Conservation (phyloP, 2,329 filamentous ascomycete species). For the Trichoderma semiorbis region DNA sequence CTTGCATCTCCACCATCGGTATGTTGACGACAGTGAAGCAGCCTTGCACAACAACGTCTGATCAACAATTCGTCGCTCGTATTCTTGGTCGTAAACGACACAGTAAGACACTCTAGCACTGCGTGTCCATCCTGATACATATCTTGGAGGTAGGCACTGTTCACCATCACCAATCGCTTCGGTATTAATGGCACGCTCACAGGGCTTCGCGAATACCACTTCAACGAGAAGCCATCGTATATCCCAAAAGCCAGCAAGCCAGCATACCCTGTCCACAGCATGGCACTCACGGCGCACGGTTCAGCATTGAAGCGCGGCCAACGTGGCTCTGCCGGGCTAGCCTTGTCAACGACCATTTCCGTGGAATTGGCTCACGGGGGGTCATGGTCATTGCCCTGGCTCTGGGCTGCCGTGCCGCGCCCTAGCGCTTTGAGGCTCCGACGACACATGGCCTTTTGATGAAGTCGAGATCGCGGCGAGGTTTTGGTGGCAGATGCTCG, state of each 20-base stretch:
- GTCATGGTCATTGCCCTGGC: not conserved
- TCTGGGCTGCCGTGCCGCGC: constrained; percentile 13
- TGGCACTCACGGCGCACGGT: constrained; percentile 2
- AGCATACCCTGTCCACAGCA: not conserved
- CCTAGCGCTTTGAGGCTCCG: constrained; percentile 5
- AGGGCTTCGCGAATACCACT: not conserved
- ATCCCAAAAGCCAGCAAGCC: not conserved
- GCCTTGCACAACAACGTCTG: not conserved
- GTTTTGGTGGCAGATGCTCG: not conserved
- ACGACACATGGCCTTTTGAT: not conserved
- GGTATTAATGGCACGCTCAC: not conserved
- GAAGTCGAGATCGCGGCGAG: not conserved
- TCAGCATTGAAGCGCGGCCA: constrained; percentile 9
- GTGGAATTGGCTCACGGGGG: constrained; percentile 14
- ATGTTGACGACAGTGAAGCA: not conserved
- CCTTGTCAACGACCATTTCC: constrained; percentile 13
- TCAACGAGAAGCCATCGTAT: not conserved
- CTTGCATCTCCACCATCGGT: not conserved
- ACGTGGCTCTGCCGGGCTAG: constrained; percentile 10
- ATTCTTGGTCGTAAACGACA: not conserved
- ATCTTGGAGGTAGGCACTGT: not conserved
- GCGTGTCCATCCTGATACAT: not conserved
- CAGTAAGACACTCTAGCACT: not conserved
- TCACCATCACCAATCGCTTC: not conserved
- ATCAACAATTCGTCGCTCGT: not conserved